These are phyloP conservation scores for Xylaria castorea DNA, from an alignment of 495 filamentous ascomycete genomes.

Conservation along the genomic window DNA sequence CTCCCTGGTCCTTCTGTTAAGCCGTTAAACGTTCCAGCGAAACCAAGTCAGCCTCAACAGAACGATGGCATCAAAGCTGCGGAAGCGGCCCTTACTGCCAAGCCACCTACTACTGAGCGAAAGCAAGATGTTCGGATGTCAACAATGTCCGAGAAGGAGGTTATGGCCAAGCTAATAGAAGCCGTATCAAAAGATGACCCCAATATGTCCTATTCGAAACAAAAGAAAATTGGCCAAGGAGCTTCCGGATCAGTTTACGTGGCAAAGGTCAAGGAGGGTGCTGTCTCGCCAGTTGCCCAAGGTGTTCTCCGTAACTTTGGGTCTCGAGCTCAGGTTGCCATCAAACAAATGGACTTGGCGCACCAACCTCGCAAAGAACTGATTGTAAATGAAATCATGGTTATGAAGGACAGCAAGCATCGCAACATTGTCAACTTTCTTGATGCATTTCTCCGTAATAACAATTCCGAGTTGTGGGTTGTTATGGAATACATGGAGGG, in stretches of 20 bases:
- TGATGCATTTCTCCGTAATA: conserved; percentile 93
- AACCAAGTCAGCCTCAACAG: conserved; percentile 64
- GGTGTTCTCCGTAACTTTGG: conserved; percentile 73
- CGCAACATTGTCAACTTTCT: conserved; percentile 99
- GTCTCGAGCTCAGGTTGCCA: conserved; percentile 82
- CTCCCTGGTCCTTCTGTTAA: conserved; percentile 75
- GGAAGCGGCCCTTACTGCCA: conserved; percentile 79
- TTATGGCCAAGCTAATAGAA: conserved; percentile 91
- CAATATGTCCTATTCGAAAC: conserved; percentile 91
- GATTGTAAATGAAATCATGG: conserved; percentile 99
- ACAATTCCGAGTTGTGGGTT: conserved; percentile 93
- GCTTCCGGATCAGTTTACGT: conserved; percentile 98
- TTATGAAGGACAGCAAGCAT: conserved; percentile 99
- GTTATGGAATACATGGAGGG: conserved; percentile 99
- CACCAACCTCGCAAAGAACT: conserved; percentile 97
- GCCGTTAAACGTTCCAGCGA: conserved; percentile 87
- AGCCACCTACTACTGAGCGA: conserved; percentile 65
- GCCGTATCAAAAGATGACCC: conserved; percentile 94
- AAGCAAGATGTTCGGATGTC: conserved; percentile 95
- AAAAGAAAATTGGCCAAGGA: conserved; percentile 99
- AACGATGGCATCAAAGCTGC: conserved; percentile 77
- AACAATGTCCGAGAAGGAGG: conserved; percentile 93
- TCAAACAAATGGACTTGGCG: conserved; percentile 99
- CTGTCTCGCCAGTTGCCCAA: conserved; percentile 68
- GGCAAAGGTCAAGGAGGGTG: conserved; percentile 83